phyloP scores from a whole-genome alignment of 768 basidiomycete genomes.

The Gloeostereum incarnatum region DNA sequence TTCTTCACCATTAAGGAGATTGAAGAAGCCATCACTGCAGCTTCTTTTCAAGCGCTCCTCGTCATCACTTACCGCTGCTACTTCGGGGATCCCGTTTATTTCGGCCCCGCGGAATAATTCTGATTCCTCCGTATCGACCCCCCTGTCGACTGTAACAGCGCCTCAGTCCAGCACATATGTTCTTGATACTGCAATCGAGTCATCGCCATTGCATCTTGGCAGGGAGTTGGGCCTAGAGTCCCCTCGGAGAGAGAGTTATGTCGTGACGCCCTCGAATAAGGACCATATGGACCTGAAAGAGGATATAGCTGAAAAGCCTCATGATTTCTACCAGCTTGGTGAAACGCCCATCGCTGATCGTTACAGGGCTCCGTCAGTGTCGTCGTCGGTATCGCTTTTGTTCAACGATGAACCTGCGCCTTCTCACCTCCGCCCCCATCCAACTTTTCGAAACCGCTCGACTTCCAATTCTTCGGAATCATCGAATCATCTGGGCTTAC shows the following conservation, averaged over 20 bases:
- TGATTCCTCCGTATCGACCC: conserved; percentile 41
- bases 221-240: conserved; percentile 25
- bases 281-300: conserved; percentile 3
- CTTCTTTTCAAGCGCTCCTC: conserved; percentile 58
- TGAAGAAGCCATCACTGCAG: conserved; percentile 64
- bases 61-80: conserved; percentile 29
- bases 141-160: conserved; percentile 48
- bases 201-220: conserved; percentile 35
- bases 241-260: no score
- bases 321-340: conserved; percentile 9
- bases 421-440: conserved; percentile 7
- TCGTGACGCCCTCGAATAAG: conserved; percentile 6
- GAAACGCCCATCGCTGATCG: conserved; percentile 29
- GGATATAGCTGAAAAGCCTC: conserved; percentile 9
- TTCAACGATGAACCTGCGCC: conserved; percentile 1
- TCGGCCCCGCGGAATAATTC: conserved; percentile 26
- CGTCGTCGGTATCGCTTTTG: conserved; percentile 6
- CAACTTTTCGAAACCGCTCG: no score
- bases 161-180: conserved; percentile 39
- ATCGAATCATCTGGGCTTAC: conserved; percentile 38
- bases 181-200: conserved; percentile 53
- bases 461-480: no score
- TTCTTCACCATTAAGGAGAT: conserved; percentile 19
- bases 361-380: conserved; percentile 11
- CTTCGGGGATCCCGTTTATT: conserved; percentile 19